These are phyloP conservation scores for Candida hispaniensis DNA, from an alignment of 805 yeast species.

Conservation along the genomic window DNA sequence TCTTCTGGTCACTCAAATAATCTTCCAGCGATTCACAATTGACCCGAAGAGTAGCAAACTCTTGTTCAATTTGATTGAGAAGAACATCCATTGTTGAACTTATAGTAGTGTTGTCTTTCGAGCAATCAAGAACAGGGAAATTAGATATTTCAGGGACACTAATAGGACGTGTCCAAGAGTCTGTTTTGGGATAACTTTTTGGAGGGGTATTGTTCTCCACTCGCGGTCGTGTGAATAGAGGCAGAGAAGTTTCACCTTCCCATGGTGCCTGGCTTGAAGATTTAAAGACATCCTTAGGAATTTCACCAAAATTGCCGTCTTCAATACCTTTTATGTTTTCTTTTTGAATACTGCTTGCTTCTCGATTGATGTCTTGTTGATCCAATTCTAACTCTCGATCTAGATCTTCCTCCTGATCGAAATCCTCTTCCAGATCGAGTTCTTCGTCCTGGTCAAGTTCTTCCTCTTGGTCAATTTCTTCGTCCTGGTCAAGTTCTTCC, in stretches of 20 bases:
- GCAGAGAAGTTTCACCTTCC: no score
- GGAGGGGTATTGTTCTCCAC: neutral
- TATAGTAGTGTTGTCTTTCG: neutral
- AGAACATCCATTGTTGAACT: slow-evolving; percentile 9
- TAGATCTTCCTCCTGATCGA: slow-evolving; percentile 2
- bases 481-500: slow-evolving; percentile 33
- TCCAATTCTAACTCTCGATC: slow-evolving; percentile 9
- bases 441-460: neutral
- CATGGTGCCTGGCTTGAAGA: no score
- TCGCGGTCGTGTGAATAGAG: slow-evolving; percentile 1
- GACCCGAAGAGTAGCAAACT: neutral
- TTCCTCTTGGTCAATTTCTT: neutral
- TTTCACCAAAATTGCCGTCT: no score
- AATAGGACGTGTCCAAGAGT: slow-evolving; percentile 10
- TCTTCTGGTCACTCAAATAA: slow-evolving; percentile 4
- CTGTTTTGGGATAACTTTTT: slow-evolving; percentile 1
- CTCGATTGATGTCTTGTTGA: no score
- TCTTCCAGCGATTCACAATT: neutral
- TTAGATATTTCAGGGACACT: slow-evolving; percentile 2
- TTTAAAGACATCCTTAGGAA: no score
- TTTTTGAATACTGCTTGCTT: no score
- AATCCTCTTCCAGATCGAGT: neutral
- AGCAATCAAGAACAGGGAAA: slow-evolving; percentile 1
- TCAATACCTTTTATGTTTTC: no score
- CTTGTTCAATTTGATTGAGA: slow-evolving; percentile 3